These are phyloP conservation scores for Pseudocercospora musae DNA, from an alignment of 2,329 filamentous ascomycete species.

Conservation along the genomic window DNA sequence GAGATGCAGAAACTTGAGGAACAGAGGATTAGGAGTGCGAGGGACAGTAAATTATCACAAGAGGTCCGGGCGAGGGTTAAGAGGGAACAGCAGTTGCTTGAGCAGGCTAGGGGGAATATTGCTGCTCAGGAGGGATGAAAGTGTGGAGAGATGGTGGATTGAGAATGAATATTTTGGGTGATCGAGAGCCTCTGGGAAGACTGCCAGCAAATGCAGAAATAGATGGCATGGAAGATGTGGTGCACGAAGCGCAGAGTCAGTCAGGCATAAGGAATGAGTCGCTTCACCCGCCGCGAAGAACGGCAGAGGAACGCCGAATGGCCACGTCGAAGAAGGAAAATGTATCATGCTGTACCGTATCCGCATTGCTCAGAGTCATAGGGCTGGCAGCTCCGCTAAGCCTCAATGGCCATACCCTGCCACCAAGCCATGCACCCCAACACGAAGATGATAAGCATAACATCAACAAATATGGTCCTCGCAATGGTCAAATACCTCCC, in stretches of 20 bases:
- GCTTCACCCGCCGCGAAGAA: neutral
- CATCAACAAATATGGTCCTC: slow-evolving; percentile 67
- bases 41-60: slow-evolving; percentile 55
- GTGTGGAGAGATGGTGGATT: neutral
- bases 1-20: slow-evolving; percentile 59
- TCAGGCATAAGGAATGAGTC: neutral
- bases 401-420: slow-evolving; percentile 31
- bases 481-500: slow-evolving; percentile 69
- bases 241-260: neutral
- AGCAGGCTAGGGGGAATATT: slow-evolving; percentile 51
- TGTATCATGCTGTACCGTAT: neutral
- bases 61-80: slow-evolving; percentile 56
- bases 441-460: slow-evolving; percentile 74
- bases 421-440: slow-evolving; percentile 58
- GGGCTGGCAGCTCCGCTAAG: neutral
- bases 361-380: neutral
- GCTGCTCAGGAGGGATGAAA: slow-evolving; percentile 19
- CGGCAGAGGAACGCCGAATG: neutral
- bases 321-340: neutral
- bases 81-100: slow-evolving; percentile 59
- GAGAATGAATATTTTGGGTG: neutral
- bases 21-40: slow-evolving; percentile 48
- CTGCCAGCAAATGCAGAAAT: neutral
- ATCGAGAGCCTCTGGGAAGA: neutral
- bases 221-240: neutral